Percentiles rank a stretch among this genome's conserved stretches.
phyloP scores from a whole-genome alignment of 176 grass and related monocot species.

The Thalia dealbata region DNA sequence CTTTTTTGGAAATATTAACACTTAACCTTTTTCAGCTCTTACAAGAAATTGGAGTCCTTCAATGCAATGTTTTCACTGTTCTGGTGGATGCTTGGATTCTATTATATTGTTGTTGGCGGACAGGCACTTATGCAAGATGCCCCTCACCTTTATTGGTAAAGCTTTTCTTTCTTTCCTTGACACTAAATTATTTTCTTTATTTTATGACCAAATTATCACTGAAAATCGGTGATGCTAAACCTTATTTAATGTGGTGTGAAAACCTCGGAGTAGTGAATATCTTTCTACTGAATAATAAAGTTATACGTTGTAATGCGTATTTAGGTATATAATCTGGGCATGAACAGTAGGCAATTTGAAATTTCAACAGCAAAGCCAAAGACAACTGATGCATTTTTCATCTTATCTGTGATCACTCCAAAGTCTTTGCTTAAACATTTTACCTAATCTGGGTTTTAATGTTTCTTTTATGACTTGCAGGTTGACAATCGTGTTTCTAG shows the following conservation, averaged over 20 bases:
- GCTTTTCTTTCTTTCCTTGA: too few species aligned
- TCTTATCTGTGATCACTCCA: too few species aligned
- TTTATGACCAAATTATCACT: neutral
- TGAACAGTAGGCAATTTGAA: too few species aligned
- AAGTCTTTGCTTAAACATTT: too few species aligned
- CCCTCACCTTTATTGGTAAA: conserved; percentile 20
- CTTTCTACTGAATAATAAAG: too few species aligned
- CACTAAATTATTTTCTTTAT: neutral
- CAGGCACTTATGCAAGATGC: conserved; percentile 22
- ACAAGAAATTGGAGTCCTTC: conserved; percentile 14
- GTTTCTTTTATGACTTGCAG: conserved; percentile 8
- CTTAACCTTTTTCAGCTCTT: neutral
- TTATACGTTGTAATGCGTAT: too few species aligned
- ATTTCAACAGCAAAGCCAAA: too few species aligned
- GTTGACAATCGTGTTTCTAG: conserved; percentile 23
- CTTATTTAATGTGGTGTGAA: neutral
- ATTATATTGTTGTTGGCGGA: conserved; percentile 19
- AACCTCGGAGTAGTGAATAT: too few species aligned
- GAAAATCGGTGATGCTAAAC: neutral
- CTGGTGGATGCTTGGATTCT: conserved; percentile 25
- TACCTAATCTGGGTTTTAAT: neutral
- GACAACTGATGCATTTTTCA: too few species aligned
- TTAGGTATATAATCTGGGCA: too few species aligned
- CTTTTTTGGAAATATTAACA: neutral
- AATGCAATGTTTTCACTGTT: conserved; percentile 20